A percentile compares a stretch with the other conserved stretches of the same genome.
phyloP scores from a whole-genome alignment of 768 basidiomycete genomes.

The Leucogyrophana mollusca region DNA sequence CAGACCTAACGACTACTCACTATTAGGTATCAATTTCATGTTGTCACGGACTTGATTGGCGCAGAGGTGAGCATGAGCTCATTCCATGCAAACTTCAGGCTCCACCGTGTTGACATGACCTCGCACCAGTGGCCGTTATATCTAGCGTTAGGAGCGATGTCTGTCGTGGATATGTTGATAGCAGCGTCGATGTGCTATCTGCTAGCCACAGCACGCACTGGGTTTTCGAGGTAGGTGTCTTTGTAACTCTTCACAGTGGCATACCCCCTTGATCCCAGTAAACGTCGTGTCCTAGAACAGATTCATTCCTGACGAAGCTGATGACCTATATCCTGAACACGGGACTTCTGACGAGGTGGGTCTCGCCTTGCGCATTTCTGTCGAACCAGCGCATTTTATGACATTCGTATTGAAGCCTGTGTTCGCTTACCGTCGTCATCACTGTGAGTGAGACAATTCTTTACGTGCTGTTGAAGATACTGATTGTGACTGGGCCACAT shows the following conservation, averaged over 20 bases:
- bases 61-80: too few species aligned
- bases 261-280: not conserved
- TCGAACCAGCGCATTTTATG: too few species aligned
- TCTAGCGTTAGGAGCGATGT: not conserved
- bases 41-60: not conserved
- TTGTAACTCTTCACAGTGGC: not conserved
- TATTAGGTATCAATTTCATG: not conserved
- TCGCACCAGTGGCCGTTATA: not conserved
- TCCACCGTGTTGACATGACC: not conserved
- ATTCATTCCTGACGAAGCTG: not conserved
- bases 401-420: not conserved
- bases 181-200: constrained; percentile 1
- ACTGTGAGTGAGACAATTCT: not conserved
- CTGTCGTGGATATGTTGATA: not conserved
- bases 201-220: constrained; percentile 2
- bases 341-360: constrained; percentile 2
- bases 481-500: not conserved
- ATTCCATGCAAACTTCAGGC: too few species aligned
- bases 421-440: not conserved
- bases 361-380: not conserved
- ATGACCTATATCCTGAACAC: not conserved
- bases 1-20: not conserved
- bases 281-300: not conserved
- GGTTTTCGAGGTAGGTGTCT: not conserved
- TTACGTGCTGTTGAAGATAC: not conserved